Evolutionary conservation across 805 yeast genomes (phyloP), one percentile per base, ranked within the genome.

Genomic region (Wickerhamomyces queroliae): DNA sequence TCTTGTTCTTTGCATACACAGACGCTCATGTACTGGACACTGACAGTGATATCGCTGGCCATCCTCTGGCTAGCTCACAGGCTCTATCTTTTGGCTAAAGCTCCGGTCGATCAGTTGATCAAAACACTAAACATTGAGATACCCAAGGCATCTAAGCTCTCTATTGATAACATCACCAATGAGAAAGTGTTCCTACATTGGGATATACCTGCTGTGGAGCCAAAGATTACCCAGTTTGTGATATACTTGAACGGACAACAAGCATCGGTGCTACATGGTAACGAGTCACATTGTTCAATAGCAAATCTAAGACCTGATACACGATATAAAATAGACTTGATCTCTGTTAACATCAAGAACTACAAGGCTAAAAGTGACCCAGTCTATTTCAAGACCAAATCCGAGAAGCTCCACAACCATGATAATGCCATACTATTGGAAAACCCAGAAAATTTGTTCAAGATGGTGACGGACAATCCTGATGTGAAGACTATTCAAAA

Each of bases 141-240:
- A 25, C 86, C 86, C 4, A 70, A 67, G 40, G 63, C 74, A 7
- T 82, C 83, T 3, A 57, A 61, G 34, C 62, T 78, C 13, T 76
- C 80, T 36, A 67, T 79, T 7, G 83, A 77, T 49, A 67, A 70
- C 46, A 69, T 79, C 35, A 66, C 73, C 6, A 57, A 62, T 26
- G 50, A 59, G 8, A 59, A 72, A 21, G 70, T 76, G 28, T 67
- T 66, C 20, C 42, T 79, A 24, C 84, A 76, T 49, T 79, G 85
- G 83, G 80, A 74, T 48, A 18, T 56, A 50, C 37, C 55, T 32
- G 17, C 41, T 42, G 32, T 41, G 9, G 47, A 43, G 4, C 41
- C 42, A 10, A 50, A 43, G 7, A 63, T 66, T n/a, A 56, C 61
- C 21, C 63, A 58, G 40, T 68, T 61, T 41, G 48, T 61, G 5